These are phyloP conservation scores for Xylariaceae sp. DNA, from an alignment of 2,329 filamentous ascomycete species.

Conservation along the genomic window DNA sequence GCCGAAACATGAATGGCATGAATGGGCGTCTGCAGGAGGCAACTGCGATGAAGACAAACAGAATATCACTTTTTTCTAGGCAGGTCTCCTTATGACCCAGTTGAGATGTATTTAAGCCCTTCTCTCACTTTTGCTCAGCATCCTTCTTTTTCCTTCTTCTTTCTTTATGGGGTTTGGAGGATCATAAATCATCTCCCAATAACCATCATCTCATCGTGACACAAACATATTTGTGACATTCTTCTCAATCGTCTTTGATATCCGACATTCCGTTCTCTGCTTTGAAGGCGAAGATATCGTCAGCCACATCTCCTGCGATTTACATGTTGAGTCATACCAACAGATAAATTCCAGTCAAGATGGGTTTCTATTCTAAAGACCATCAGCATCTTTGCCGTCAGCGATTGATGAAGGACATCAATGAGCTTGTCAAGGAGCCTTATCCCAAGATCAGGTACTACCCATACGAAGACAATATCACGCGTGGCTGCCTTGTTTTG, in stretches of 20 bases:
- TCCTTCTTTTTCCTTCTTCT: background rate
- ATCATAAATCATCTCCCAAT: background rate
- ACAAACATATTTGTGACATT: background rate
- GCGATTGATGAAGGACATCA: conserved; percentile 41
- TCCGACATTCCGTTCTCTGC: too few species aligned
- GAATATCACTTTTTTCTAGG: background rate
- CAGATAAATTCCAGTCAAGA: too few species aligned
- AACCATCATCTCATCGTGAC: background rate
- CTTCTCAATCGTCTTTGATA: too few species aligned
- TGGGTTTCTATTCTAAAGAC: too few species aligned
- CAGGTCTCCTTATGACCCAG: background rate
- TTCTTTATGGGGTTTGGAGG: background rate
- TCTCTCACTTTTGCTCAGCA: background rate
- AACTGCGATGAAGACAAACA: background rate
- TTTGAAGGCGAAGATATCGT: background rate
- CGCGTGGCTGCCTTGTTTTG: conserved; percentile 41
- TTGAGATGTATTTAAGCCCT: background rate
- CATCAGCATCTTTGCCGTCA: conserved; percentile 5
- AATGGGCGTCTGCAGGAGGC: too few species aligned
- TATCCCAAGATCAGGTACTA: conserved; percentile 45
- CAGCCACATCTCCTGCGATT: background rate
- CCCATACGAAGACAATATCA: conserved; percentile 34
- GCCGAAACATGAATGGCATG: background rate
- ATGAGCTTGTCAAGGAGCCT: conserved; percentile 41
- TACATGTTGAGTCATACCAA: background rate